Evolutionary conservation across 1,284 basidiomycete genomes (phyloP).

Genomic region (Mrakiaceae sp.): DNA sequence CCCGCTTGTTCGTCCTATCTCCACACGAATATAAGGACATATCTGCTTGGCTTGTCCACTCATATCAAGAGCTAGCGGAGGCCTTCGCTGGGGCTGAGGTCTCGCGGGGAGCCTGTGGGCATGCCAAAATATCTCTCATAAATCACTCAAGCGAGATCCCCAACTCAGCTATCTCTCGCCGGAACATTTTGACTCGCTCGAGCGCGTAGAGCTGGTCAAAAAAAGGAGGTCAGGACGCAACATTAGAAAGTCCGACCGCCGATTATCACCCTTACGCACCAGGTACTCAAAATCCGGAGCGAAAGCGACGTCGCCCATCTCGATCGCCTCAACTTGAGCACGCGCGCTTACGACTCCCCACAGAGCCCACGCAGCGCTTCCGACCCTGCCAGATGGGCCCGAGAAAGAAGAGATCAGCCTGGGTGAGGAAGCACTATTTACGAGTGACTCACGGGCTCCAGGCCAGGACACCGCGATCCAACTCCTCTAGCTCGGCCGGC

Average conservation of each 20-base stretch:
- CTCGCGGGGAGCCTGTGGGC: no score
- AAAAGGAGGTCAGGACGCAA: not conserved
- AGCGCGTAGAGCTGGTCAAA: slow-evolving; percentile 30
- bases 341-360: slow-evolving; percentile 86
- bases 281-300: slow-evolving; percentile 34
- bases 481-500: slow-evolving; percentile 29
- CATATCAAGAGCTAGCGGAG: no score
- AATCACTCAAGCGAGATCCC: slow-evolving; percentile 19
- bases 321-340: slow-evolving; percentile 57
- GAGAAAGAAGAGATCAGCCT: no score
- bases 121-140: no score
- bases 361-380: slow-evolving; percentile 78
- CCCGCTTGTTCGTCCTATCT: no score
- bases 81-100: no score
- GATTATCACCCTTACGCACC: slow-evolving; percentile 21
- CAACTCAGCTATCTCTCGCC: slow-evolving; percentile 27
- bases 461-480: slow-evolving; percentile 64
- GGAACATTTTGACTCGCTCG: slow-evolving; percentile 34
- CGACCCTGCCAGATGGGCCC: slow-evolving; percentile 35
- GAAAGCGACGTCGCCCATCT: slow-evolving; percentile 25
- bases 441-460: slow-evolving; percentile 53
- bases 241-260: not conserved
- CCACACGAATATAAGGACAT: no score
- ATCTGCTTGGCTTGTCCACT: no score
- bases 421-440: no score